Evolutionary conservation across 495 filamentous ascomycete genomes (phyloP), one percentile per base, ranked within the genome.

Genomic region (Aspergillus funiculosus): DNA sequence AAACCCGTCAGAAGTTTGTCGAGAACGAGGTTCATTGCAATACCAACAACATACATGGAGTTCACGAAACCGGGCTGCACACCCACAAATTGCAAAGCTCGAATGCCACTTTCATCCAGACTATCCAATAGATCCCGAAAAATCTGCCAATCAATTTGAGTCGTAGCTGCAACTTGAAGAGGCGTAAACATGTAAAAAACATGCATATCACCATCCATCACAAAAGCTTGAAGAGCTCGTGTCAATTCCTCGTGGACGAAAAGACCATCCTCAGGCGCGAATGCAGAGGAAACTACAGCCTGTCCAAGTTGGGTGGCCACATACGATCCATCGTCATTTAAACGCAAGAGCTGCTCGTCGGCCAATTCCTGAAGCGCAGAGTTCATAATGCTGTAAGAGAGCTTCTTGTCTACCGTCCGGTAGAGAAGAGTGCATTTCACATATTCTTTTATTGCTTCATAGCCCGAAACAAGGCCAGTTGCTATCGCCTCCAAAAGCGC

Each of bases 201-300:
- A 54, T 92, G 87, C 82, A 92, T 82, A 36, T 92, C 87, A 13
- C 83, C 84, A 54, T 89, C 85, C 76, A 92, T 80, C 13, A 89
- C 86, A 46, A 92, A 92, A 5, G 80, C 83, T 36, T 77, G 69
- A 2, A 90, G 59, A 1, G 87, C 84, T 47, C 74, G 71, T 45
- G 71, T 71, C 42, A 90, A 67, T 53, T 90, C 87, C 35, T 76
- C 69, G 50, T 89, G 70, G 6, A 90, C 70, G 53, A 88, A 90
- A 0, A 87, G 60, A 2, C 87, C 87, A 54, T 90, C 87, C 47
- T 86, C 82, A 0, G 86, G 87, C 5, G 82, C 74, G 25, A 92
- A 72, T 0, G 79, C 78, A 1, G 86, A 87, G 3, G 80, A 76
- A 18, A 92, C 85, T 18, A 85, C 77, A 0, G 87, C 87, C 43